Base-by-base conservation (phyloP, 768 basidiomycete species). In the Leccinum aurantiacum region DNA sequence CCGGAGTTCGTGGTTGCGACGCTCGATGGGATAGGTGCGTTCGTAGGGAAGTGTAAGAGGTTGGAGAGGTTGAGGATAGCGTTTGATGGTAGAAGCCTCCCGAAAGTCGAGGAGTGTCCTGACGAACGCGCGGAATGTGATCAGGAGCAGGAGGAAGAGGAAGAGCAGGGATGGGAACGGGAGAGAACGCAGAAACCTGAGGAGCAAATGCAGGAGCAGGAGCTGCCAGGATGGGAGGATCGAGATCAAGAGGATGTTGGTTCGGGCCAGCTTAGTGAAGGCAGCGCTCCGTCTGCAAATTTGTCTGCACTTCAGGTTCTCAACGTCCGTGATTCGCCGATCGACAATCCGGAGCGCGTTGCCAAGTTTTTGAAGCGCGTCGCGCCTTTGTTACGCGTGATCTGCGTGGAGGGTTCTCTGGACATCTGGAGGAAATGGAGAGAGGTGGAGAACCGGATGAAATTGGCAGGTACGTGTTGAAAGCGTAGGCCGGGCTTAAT, bases 341-440 rank as follows among this genome's bases (percentile, higher is more conserved):
- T 73, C 29, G 63, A 57, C 7, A 38, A 73, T 22, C 68, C 69
- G 3, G 65, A 64, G 46, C 50, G 60, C 37, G 72, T 73, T 1
- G 72, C 71, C 49, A 49, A 56, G 19, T 74, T 65, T 64, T 35
- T 73, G 51, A 67, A 62, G 31, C 61, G 55, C 10, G 52, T 68
- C 19, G 66, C 70, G 1, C 72, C 72, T 4, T 60, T 58, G 7
- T 53, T 75, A 63, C 66, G 65, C 9, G 61, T 62, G 3, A 68
- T 72, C 11, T 63, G 61, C 44, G 68, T 71, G 13, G 70, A 71
- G 24, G 70, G 67, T 2, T 62, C 64, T 24, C 47, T 69, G 60
- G 72, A 71, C 15, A 63, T 70, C 54, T 72, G 68, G 70, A 63
- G 51, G n/a, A 74, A 60, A 22, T 71, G 70, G 70, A 61, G 65